These are phyloP conservation scores for Escovopsis sp. DNA, from an alignment of 2,329 filamentous ascomycete genomes.

Conservation along the genomic window DNA sequence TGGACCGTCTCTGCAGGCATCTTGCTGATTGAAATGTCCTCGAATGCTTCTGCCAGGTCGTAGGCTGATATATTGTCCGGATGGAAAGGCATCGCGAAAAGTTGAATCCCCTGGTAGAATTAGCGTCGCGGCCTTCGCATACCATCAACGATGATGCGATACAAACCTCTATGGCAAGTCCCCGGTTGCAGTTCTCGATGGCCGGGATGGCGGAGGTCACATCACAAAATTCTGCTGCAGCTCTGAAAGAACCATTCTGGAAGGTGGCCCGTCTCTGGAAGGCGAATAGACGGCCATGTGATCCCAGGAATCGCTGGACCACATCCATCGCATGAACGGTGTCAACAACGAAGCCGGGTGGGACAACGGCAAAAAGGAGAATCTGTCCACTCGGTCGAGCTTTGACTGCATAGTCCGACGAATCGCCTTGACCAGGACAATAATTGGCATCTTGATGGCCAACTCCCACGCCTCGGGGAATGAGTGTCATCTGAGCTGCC, in stretches of 20 bases:
- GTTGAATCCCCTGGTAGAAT: slow-evolving; percentile 10
- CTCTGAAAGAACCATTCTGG: slow-evolving; percentile 28
- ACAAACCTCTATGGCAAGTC: slow-evolving; percentile 14
- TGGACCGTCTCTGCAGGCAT: slow-evolving; percentile 3
- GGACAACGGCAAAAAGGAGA: slow-evolving; percentile 12
- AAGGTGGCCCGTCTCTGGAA: slow-evolving; percentile 28
- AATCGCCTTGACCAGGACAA: neutral
- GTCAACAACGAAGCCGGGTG: slow-evolving; percentile 8
- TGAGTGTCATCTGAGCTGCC: neutral
- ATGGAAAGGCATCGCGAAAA: slow-evolving; percentile 10
- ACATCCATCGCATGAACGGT: slow-evolving; percentile 22
- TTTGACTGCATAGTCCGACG: neutral
- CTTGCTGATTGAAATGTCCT: slow-evolving; percentile 10
- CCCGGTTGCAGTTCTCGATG: slow-evolving; percentile 19
- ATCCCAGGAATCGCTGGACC: slow-evolving; percentile 22
- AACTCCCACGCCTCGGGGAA: neutral
- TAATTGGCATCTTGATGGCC: neutral
- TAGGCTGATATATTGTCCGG: slow-evolving; percentile 1
- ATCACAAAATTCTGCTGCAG: slow-evolving; percentile 40
- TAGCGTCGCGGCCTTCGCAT: neutral
- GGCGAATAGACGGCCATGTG: slow-evolving; percentile 37
- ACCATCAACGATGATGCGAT: neutral
- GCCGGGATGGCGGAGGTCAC: slow-evolving; percentile 27
- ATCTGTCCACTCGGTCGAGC: slow-evolving; percentile 15
- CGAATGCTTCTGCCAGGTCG: slow-evolving; percentile 8